Base-by-base conservation (phyloP, 257 asterid species). In the Nicotiana tomentosiformis region DNA sequence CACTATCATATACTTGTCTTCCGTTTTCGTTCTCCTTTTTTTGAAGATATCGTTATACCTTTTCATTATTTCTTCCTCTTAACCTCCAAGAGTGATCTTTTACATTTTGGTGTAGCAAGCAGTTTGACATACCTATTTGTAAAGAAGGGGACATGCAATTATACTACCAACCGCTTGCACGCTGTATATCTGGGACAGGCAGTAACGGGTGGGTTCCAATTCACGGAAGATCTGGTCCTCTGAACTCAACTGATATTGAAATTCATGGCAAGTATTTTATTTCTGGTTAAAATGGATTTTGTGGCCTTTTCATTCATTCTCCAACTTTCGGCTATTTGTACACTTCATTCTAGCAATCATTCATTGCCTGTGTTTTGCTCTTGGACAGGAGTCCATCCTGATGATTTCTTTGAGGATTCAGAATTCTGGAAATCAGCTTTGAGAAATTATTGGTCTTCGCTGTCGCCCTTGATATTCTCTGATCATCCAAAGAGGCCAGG, bases 401-500 rank as follows among this genome's bases (percentile, higher is more conserved):
- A 90, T 85, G 98, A 93, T 83, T 96, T 86, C 85, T 87, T 65
- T 66, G 95, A 93, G 85, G 97, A 94, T 84, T 78, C 86, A 84
- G 90, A 87, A 84, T 90, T 90, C 77, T 92, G 95, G 98, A 94
- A 89, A 90, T 90, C 95, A 69, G 85, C 97, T 49, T 89, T 90
- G 82, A 89, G 91, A 85, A 91, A 91, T 84, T 96, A 91, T 90
- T 96, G 98, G 99, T 93, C 98, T n/a, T 86, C 93, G 90, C 93
- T 96, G 77, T 93, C 98, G 78, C 99, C 99, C 58, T 88, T 96
- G 84, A 96, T 96, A 80, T 96, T 96, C 87, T 95, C 99, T 53
- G 99, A 93, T 90, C 98, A 93, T 90, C 99, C 98, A 26, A 95
- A 95, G 87, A 91, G 99, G 89, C 96, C 96, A 0, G 97, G 97